These are phyloP conservation scores for Fusarium papillatum DNA, from an alignment of 2,329 filamentous ascomycete species.

Conservation along the genomic window DNA sequence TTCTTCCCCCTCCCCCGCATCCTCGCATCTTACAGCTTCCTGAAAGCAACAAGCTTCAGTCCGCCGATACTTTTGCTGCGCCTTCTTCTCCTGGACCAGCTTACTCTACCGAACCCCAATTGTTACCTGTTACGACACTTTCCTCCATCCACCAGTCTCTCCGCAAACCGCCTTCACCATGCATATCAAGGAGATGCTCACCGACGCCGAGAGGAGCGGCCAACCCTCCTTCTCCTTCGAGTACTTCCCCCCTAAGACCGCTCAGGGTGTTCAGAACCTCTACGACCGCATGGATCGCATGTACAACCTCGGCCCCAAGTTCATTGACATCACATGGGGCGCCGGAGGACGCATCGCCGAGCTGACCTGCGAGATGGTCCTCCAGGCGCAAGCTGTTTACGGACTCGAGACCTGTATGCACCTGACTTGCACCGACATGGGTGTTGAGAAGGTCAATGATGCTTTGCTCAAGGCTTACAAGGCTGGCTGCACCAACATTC, in stretches of 20 bases:
- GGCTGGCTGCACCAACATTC: constrained; percentile 96
- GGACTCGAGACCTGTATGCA: constrained; percentile 99
- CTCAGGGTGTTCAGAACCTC: constrained; percentile 97
- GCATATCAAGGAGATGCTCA: constrained; percentile 96
- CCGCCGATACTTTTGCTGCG: not conserved
- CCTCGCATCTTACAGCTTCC: not conserved
- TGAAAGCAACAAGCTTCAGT: constrained; percentile 5
- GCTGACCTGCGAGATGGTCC: constrained; percentile 97
- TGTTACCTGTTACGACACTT: not conserved
- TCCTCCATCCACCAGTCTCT: not conserved
- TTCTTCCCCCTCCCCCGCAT: constrained; percentile 27
- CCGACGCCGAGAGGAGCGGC: constrained; percentile 82
- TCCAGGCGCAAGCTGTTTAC: constrained; percentile 94
- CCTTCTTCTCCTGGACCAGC: constrained; percentile 1
- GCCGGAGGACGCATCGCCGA: constrained; percentile 93
- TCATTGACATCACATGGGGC: constrained; percentile 99
- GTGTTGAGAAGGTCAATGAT: constrained; percentile 88
- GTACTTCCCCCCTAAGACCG: constrained; percentile 98
- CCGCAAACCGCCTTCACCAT: constrained; percentile 66
- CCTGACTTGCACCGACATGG: constrained; percentile 98
- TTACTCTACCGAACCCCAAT: constrained; percentile 7
- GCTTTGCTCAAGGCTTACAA: constrained; percentile 92
- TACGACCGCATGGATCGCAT: constrained; percentile 99
- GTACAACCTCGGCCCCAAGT: constrained; percentile 93
- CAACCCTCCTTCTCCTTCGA: constrained; percentile 98